These are phyloP conservation scores for Fusarium equiseti DNA, from an alignment of 2,329 filamentous ascomycete genomes.

Conservation along the genomic window DNA sequence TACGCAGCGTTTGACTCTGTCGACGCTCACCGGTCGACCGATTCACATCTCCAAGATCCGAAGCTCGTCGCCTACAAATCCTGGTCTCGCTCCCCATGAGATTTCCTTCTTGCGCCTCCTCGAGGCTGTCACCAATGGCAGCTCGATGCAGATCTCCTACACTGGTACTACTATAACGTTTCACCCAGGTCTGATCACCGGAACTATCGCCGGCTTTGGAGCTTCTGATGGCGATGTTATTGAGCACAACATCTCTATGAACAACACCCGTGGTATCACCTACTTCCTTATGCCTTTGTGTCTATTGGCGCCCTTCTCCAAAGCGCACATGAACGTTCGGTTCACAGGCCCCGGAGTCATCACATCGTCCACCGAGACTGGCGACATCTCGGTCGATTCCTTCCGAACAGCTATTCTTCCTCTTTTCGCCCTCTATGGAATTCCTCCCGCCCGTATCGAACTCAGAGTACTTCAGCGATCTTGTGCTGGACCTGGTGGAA, in stretches of 20 bases:
- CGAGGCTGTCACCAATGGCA: slow-evolving; percentile 94
- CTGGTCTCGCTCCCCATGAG: slow-evolving; percentile 91
- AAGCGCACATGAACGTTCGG: slow-evolving; percentile 88
- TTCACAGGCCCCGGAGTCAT: slow-evolving; percentile 94
- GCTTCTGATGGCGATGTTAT: slow-evolving; percentile 79
- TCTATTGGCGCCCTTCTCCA: slow-evolving; percentile 91
- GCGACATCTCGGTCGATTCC: slow-evolving; percentile 91
- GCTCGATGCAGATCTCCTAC: slow-evolving; percentile 93
- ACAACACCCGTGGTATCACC: slow-evolving; percentile 83
- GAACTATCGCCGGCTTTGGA: slow-evolving; percentile 80
- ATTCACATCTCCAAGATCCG: slow-evolving; percentile 96
- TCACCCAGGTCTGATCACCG: slow-evolving; percentile 91
- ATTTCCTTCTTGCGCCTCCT: slow-evolving; percentile 95
- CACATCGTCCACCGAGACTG: slow-evolving; percentile 83
- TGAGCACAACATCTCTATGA: slow-evolving; percentile 81
- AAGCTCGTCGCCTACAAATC: slow-evolving; percentile 83
- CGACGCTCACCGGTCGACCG: slow-evolving; percentile 89
- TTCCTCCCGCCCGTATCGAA: slow-evolving; percentile 83
- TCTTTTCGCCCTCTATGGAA: slow-evolving; percentile 90
- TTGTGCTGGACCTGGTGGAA: slow-evolving; percentile 79
- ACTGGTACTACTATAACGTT: slow-evolving; percentile 95
- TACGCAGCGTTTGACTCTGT: slow-evolving; percentile 84
- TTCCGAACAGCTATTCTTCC: slow-evolving; percentile 94
- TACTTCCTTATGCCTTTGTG: slow-evolving; percentile 94
- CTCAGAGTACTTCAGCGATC: slow-evolving; percentile 84